Percentiles rank a stretch among this genome's conserved stretches.
These are phyloP conservation scores for Chlamydomonas eustigma DNA, from an alignment of 139 green algal genomes.

Conservation along the genomic window DNA sequence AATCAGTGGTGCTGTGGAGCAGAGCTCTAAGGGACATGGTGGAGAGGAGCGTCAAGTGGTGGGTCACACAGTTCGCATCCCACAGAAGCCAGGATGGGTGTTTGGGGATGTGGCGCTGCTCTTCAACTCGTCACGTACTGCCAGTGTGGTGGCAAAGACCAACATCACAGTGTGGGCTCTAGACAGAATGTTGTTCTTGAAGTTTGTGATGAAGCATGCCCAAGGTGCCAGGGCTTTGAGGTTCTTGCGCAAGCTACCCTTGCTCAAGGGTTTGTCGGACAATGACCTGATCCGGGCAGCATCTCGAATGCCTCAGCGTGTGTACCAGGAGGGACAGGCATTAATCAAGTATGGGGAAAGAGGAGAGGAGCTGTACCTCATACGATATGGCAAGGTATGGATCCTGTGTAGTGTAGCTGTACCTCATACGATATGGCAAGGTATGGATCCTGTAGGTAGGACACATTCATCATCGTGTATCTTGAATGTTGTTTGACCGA, in stretches of 20 bases:
- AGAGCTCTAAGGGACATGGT: conserved; percentile 17
- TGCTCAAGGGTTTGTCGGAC: conserved; percentile 71
- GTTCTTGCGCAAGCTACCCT: conserved; percentile 72
- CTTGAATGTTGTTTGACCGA: too few relatives aligned
- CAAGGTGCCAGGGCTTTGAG: conserved; percentile 55
- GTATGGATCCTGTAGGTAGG: conserved; percentile 45
- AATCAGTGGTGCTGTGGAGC: conserved; percentile 44
- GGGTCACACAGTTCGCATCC: conserved; percentile 53
- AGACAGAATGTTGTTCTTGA: conserved; percentile 60
- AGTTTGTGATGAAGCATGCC: conserved; percentile 68
- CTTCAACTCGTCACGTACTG: conserved; percentile 66
- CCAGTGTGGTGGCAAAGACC: conserved; percentile 58
- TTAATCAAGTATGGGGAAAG: conserved; percentile 64
- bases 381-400: conserved; percentile 64
- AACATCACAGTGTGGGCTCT: conserved; percentile 64
- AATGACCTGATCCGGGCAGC: conserved; percentile 61
- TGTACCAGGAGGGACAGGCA: conserved; percentile 57
- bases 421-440: conserved; percentile 68
- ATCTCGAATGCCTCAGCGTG: conserved; percentile 47
- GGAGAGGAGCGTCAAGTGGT: conserved; percentile 42
- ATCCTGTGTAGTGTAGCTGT: conserved; percentile 58
- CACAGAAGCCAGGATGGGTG: conserved; percentile 62
- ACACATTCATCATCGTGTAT: conserved; percentile 69
- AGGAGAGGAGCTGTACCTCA: conserved; percentile 66
- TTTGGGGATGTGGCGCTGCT: conserved; percentile 74